Percentiles rank a stretch among this genome's conserved stretches.
These are phyloP conservation scores for Ceratocystis albifundus DNA, from an alignment of 2,329 filamentous ascomycete genomes.

Conservation along the genomic window DNA sequence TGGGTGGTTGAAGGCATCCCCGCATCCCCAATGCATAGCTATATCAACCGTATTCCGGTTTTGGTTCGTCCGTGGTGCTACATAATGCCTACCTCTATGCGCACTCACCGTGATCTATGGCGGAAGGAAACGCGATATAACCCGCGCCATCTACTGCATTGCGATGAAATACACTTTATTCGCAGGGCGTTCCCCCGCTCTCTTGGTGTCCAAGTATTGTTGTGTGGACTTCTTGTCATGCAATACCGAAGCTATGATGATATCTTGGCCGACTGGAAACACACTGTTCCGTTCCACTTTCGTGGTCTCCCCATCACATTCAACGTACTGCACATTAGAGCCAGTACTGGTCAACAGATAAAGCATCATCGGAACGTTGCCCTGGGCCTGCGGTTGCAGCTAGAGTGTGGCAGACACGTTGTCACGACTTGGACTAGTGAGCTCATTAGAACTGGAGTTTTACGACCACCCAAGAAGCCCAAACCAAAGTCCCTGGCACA, in stretches of 20 bases:
- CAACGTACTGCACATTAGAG: conserved; percentile 16
- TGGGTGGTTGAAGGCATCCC: conserved; percentile 14
- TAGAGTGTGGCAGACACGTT: conserved; percentile 11
- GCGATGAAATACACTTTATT: conserved; percentile 9
- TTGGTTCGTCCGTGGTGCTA: conserved; percentile 19
- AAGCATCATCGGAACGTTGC: conserved; percentile 5
- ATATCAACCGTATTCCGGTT: conserved; percentile 2
- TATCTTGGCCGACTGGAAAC: conserved; percentile 12
- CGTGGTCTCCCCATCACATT: conserved; percentile 14
- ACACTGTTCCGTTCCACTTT: conserved; percentile 14
- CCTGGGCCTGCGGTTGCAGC: conserved; percentile 10
- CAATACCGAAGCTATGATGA: conserved; percentile 14
- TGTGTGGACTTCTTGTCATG: conserved; percentile 14
- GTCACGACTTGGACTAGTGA: conserved; percentile 17
- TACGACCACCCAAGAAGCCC: conserved; percentile 9
- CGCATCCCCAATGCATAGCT: background rate
- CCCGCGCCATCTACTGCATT: conserved; percentile 10
- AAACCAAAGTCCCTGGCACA: conserved; percentile 3
- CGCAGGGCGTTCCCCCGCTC: conserved; percentile 11
- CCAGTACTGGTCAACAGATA: conserved; percentile 7
- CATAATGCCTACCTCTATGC: conserved; percentile 8
- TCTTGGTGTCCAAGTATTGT: conserved; percentile 8
- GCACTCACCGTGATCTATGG: conserved; percentile 9
- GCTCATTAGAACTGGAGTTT: conserved; percentile 13
- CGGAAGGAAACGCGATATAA: conserved; percentile 1